Percentiles rank a stretch among this genome's conserved stretches.
Conservation (phyloP, 164 flowering plant genomes). For the Stephania cephalantha region DNA sequence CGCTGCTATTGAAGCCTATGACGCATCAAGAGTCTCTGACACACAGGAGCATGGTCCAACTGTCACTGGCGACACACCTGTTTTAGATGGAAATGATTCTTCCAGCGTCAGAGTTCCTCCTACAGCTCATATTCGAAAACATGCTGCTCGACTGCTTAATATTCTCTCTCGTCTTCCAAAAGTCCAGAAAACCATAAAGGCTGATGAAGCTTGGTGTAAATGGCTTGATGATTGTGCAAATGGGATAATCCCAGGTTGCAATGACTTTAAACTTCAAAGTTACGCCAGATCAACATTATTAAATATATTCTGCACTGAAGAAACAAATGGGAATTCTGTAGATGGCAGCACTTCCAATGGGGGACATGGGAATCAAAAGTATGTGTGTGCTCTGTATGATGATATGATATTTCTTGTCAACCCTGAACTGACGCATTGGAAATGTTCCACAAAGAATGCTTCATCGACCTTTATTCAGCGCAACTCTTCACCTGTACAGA, state of each 20-base stretch:
- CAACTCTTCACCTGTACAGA: slow-evolving; percentile 9
- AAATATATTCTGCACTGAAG: slow-evolving; percentile 53
- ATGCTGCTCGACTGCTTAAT: slow-evolving; percentile 83
- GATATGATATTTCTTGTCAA: slow-evolving; percentile 77
- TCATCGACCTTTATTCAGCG: slow-evolving; percentile 2
- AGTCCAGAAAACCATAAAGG: slow-evolving; percentile 51
- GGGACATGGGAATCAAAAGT: slow-evolving; percentile 15
- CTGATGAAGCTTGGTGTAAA: slow-evolving; percentile 66
- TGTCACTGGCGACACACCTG: slow-evolving; percentile 35
- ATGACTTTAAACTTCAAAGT: slow-evolving; percentile 80
- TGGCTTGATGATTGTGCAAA: slow-evolving; percentile 98
- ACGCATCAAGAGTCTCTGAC: slow-evolving; percentile 75
- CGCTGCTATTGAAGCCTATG: slow-evolving; percentile 91
- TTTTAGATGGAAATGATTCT: slow-evolving; percentile 36
- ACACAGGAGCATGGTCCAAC: slow-evolving; percentile 39
- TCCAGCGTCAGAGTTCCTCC: slow-evolving; percentile 80
- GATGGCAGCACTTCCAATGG: slow-evolving; percentile 21
- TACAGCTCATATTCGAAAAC: slow-evolving; percentile 85
- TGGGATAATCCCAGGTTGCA: slow-evolving; percentile 80
- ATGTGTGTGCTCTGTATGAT: slow-evolving; percentile 50
- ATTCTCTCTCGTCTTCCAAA: slow-evolving; percentile 76
- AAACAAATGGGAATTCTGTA: slow-evolving; percentile 20
- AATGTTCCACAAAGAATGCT: slow-evolving; percentile 33
- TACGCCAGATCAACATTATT: slow-evolving; percentile 82
- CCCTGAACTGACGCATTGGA: slow-evolving; percentile 88